Conservation (phyloP, 441 rosid genomes). For the Adansonia gregorii region DNA sequence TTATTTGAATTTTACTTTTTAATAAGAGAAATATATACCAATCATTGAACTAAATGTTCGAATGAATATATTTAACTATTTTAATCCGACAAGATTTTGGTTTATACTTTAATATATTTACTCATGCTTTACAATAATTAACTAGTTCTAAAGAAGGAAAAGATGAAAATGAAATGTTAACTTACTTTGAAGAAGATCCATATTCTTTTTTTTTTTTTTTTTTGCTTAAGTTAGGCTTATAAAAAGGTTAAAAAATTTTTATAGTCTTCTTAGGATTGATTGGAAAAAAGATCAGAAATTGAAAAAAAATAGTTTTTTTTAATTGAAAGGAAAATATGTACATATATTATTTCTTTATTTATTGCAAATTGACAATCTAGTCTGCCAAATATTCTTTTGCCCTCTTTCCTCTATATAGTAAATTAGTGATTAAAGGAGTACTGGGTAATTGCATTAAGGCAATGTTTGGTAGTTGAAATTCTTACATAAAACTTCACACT, state of each 20-base stretch:
- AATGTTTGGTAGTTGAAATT: background rate
- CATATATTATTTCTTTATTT: background rate
- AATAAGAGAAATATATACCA: no score
- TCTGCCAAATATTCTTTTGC: background rate
- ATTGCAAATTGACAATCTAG: background rate
- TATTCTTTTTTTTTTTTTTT: background rate
- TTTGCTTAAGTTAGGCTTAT: background rate
- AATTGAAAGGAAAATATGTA: background rate
- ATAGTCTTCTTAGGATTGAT: background rate
- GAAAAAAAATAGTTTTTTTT: background rate
- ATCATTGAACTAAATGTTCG: no score
- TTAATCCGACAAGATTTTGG: background rate
- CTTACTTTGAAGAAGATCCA: background rate
- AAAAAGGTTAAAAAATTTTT: background rate
- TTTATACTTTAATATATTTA: background rate
- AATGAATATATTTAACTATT: background rate
- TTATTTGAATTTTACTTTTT: no score
- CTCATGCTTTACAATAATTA: background rate
- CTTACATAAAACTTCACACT: background rate
- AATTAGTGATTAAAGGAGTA: background rate
- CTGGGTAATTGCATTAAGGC: background rate
- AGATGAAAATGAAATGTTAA: background rate
- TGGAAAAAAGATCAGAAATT: background rate
- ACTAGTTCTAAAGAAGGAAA: background rate
- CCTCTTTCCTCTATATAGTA: background rate